Evolutionary conservation across 257 asterid species (phyloP), one percentile per base, ranked within the genome.

Genomic region (Solanum commersonii): DNA sequence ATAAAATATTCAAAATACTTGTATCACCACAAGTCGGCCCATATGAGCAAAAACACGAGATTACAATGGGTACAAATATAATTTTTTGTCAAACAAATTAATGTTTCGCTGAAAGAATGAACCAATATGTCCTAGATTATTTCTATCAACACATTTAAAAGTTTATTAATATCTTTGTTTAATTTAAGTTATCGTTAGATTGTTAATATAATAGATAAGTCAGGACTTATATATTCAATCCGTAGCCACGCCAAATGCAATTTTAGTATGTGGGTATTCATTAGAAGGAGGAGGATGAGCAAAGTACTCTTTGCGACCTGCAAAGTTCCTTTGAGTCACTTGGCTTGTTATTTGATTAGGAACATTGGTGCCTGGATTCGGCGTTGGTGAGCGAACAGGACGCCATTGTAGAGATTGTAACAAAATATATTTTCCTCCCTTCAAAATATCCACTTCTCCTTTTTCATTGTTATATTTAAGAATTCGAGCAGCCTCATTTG

Each of bases 161-260:
- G 14, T 71, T 31, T 31, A 9, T 71, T 31, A 31, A 71, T 71
- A 31, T 71, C n/a, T 3, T 71, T 71, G 42, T 31, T 29, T 68
- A 27, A 31, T 70, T 15, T 1, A 29, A 29, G 5, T 23, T 29
- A 29, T 70, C 23, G 77, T 29, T 8, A 70, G 25, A 72, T 16
- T 72, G 27, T 33, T 72, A 29, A 70, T 29, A 72, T 8, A 72
- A 16, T 31, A 6, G 40, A 10, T 29, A 31, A 20, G 13, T 20
- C 23, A 29, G 9, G 77, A 15, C 34, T 65, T 67, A 6, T 16
- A 56, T 52, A 63, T 35, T 59, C 78, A 63, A 83, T 22, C 4
- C 77, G 10, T 63, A 37, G 22, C 84, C 87, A 87, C 79, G 82
- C 91, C 73, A 84, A 40, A 84, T 34, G 76, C 63, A 29, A 84